Percentiles rank a stretch among this genome's conserved stretches.
Evolutionary conservation across 768 basidiomycete species (phyloP).

Genomic region (Gautieria morchelliformis): DNA sequence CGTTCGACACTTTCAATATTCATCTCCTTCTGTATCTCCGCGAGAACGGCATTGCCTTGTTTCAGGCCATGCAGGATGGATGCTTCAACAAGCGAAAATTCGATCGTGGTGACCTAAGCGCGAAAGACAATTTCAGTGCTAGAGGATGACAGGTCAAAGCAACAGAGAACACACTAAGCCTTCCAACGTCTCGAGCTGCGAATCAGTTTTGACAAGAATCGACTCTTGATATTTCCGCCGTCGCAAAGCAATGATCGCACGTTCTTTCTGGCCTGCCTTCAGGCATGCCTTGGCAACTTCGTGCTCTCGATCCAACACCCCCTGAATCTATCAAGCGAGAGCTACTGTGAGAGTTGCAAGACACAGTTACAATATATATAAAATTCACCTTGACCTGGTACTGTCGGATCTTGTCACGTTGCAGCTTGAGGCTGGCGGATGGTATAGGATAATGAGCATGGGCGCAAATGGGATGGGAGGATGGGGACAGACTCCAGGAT

Average conservation of each 20-base stretch:
- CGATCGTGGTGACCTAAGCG: slow-evolving; percentile 83
- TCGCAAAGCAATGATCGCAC: slow-evolving; percentile 80
- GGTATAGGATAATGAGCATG: slow-evolving; percentile 13
- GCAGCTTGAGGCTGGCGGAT: slow-evolving; percentile 73
- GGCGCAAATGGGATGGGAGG: slow-evolving; percentile 6
- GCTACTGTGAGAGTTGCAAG: too few relatives aligned
- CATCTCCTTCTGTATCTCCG: slow-evolving; percentile 91
- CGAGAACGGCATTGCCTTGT: slow-evolving; percentile 89
- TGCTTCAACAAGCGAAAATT: slow-evolving; percentile 90
- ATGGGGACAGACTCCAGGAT: slow-evolving; percentile 75
- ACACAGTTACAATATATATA: slow-evolving; percentile 7
- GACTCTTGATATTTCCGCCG: slow-evolving; percentile 91
- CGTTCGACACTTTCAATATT: slow-evolving; percentile 89
- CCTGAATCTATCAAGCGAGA: slow-evolving; percentile 56
- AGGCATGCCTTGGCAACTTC: slow-evolving; percentile 83
- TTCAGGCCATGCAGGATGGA: slow-evolving; percentile 88
- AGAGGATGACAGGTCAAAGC: neutral
- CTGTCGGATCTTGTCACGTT: slow-evolving; percentile 90
- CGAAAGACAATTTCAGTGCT: neutral
- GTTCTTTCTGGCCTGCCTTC: slow-evolving; percentile 71
- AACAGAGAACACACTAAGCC: slow-evolving; percentile 52
- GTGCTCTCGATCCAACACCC: slow-evolving; percentile 76
- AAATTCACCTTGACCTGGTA: slow-evolving; percentile 89
- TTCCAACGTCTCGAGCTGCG: slow-evolving; percentile 81
- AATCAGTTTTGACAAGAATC: slow-evolving; percentile 79